These are phyloP conservation scores for Lactarius indigo DNA, from an alignment of 768 basidiomycete species.

Conservation along the genomic window DNA sequence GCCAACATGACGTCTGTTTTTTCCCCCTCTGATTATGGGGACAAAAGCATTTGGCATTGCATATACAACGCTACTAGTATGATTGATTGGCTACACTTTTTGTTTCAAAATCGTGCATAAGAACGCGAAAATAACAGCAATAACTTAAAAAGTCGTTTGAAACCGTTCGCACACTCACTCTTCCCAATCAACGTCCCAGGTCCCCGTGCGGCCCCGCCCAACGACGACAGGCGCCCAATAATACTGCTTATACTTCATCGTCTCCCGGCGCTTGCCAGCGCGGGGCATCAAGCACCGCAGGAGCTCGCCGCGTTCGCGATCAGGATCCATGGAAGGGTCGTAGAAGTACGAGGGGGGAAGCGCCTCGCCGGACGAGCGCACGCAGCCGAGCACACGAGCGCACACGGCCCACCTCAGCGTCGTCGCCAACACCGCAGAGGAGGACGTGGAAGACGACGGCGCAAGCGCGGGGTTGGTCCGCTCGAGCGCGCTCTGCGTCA, in stretches of 20 bases:
- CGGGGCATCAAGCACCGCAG: slow-evolving; percentile 39
- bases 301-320: slow-evolving; percentile 22
- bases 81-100: slow-evolving; percentile 8
- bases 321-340: slow-evolving; percentile 16
- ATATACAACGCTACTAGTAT: slow-evolving; percentile 13
- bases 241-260: slow-evolving; percentile 84
- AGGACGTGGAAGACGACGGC: not conserved
- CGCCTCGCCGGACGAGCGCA: slow-evolving; percentile 19
- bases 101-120: not conserved
- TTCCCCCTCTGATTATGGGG: not conserved
- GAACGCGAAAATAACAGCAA: slow-evolving; percentile 12
- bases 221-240: slow-evolving; percentile 62
- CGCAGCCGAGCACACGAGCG: slow-evolving; percentile 13
- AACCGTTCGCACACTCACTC: slow-evolving; percentile 6
- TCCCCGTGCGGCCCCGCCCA: slow-evolving; percentile 17
- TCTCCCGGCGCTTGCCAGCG: slow-evolving; percentile 67
- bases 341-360: slow-evolving; percentile 25
- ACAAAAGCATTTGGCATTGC: slow-evolving; percentile 12
- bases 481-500: slow-evolving; percentile 7
- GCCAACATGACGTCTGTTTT: slow-evolving; percentile 8
- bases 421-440: not conserved
- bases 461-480: slow-evolving; percentile 6
- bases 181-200: slow-evolving; percentile 28
- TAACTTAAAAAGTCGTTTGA: slow-evolving; percentile 9
- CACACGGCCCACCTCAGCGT: slow-evolving; percentile 24